phyloP scores from a whole-genome alignment of 495 filamentous ascomycete species.

The Neurospora tetrasperma region DNA sequence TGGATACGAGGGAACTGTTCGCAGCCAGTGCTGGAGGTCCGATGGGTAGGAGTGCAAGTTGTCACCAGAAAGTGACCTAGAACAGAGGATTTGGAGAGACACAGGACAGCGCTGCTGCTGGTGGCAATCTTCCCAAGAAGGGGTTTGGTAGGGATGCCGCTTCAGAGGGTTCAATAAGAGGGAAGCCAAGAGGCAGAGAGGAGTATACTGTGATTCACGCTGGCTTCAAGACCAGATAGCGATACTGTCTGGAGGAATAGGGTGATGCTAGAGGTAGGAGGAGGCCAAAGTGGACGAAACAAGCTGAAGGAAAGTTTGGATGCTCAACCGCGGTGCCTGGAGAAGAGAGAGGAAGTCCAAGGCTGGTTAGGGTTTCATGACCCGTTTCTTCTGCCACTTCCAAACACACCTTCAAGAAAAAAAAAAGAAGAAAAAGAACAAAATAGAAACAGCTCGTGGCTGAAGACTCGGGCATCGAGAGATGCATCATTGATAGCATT shows the following conservation, averaged over 20 bases:
- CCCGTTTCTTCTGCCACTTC: neutral
- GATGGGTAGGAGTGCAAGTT: neutral
- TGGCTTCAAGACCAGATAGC: neutral
- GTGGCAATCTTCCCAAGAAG: neutral
- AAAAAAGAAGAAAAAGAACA: neutral
- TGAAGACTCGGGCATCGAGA: neutral
- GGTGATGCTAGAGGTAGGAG: neutral
- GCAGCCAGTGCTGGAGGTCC: neutral
- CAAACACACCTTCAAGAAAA: neutral
- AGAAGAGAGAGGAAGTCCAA: neutral
- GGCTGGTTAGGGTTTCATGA: neutral
- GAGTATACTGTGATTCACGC: neutral
- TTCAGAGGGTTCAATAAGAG: neutral
- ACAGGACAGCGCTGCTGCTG: neutral
- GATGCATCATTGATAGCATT: neutral
- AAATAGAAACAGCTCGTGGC: neutral
- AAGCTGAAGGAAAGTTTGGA: neutral
- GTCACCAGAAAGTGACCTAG: neutral
- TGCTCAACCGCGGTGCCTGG: neutral
- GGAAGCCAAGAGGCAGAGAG: neutral
- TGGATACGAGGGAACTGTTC: neutral
- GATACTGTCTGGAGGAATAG: neutral
- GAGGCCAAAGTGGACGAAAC: neutral
- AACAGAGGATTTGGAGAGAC: neutral
- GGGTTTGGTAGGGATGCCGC: neutral